Percentiles rank a stretch among this genome's conserved stretches.
Conservation (phyloP, 352 stramenopile species). For the Chrysophaeum taylorii region DNA sequence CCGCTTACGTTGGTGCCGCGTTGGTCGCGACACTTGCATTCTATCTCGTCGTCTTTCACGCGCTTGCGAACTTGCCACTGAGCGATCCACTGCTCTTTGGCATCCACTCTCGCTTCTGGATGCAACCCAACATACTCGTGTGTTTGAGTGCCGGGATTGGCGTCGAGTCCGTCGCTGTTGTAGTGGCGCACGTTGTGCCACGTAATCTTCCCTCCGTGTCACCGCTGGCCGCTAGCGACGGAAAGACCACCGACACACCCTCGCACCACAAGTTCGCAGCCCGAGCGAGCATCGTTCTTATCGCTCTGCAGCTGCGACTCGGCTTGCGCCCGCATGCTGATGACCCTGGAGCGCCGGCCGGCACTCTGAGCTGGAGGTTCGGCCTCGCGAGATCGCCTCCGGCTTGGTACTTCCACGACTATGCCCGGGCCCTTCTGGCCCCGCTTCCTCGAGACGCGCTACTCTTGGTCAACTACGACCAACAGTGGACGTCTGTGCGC, state of each 20-base stretch:
- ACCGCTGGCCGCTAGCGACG: no score
- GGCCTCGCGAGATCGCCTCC: not conserved
- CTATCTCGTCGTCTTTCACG: conserved; percentile 86
- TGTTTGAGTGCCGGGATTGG: conserved; percentile 71
- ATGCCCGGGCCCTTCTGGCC: conserved; percentile 66
- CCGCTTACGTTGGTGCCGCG: conserved; percentile 12
- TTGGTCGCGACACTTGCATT: conserved; percentile 58
- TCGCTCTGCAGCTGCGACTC: not conserved
- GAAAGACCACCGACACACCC: no score
- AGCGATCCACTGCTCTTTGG: conserved; percentile 76
- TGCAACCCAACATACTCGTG: conserved; percentile 77
- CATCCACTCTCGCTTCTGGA: conserved; percentile 78
- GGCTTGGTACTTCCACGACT: conserved; percentile 57
- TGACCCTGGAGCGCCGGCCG: not conserved
- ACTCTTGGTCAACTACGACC: conserved; percentile 78
- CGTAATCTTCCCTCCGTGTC: no score
- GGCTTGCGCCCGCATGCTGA: not conserved
- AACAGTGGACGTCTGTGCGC: conserved; percentile 73
- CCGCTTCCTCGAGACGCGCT: conserved; percentile 62
- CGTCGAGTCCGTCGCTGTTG: conserved; percentile 30
- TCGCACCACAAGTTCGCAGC: no score
- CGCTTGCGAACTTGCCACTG: conserved; percentile 80
- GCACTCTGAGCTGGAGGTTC: not conserved
- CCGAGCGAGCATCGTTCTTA: not conserved
- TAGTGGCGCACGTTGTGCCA: no score